phyloP scores from a whole-genome alignment of 140 eudicot species.

The Bidens hawaiensis region DNA sequence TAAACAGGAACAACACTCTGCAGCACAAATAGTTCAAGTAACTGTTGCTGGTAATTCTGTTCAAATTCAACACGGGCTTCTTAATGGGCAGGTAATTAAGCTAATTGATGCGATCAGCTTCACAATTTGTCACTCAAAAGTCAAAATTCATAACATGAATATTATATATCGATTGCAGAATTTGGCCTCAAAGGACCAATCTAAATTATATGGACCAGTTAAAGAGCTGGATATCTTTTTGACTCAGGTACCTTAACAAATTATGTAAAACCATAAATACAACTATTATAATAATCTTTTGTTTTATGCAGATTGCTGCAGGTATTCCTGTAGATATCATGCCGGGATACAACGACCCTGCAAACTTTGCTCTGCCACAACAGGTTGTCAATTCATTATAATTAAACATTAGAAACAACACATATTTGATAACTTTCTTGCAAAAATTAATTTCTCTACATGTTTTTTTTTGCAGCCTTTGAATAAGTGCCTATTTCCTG shows the following conservation, averaged over 20 bases:
- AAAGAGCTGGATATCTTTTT: slow-evolving; percentile 90
- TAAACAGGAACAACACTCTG: slow-evolving; percentile 75
- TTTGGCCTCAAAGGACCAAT: slow-evolving; percentile 72
- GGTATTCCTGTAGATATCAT: slow-evolving; percentile 84
- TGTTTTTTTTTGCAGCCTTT: slow-evolving; percentile 51
- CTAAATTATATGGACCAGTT: slow-evolving; percentile 63
- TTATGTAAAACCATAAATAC: background rate
- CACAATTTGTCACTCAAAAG: background rate
- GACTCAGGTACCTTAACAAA: slow-evolving; percentile 55
- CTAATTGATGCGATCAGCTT: slow-evolving; percentile 5
- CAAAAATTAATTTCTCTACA: background rate
- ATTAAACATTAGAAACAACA: background rate
- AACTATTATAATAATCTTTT: slow-evolving; percentile 7
- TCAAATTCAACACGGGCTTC: slow-evolving; percentile 53
- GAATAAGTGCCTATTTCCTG: slow-evolving; percentile 91
- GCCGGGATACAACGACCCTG: slow-evolving; percentile 86
- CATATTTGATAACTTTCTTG: background rate
- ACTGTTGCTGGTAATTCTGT: slow-evolving; percentile 91
- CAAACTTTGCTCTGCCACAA: slow-evolving; percentile 83
- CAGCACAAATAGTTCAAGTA: slow-evolving; percentile 90
- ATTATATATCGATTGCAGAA: slow-evolving; percentile 42
- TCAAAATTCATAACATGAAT: background rate
- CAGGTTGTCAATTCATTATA: slow-evolving; percentile 72
- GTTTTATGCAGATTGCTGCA: slow-evolving; percentile 68
- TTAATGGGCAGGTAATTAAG: slow-evolving; percentile 71